Evolutionary conservation across 768 basidiomycete genomes (phyloP).

Genomic region (Phylloporus sp.): DNA sequence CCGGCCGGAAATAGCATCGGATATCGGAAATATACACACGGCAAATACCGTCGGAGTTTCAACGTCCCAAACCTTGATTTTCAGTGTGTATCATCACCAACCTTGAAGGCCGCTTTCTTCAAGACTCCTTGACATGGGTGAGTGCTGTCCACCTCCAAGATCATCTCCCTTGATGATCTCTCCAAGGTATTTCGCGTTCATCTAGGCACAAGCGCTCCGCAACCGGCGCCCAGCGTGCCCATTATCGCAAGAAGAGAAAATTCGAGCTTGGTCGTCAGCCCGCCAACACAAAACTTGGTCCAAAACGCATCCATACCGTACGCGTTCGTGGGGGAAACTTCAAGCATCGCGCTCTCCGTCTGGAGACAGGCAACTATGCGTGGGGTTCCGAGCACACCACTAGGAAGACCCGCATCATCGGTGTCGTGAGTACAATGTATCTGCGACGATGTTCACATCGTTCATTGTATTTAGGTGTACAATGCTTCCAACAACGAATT

Average conservation of each 20-base stretch:
- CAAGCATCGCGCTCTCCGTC: constrained; percentile 94
- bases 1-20: background rate
- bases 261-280: constrained; percentile 99
- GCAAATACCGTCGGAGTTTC: constrained; percentile 27
- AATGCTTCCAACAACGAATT: constrained; percentile 99
- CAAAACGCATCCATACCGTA: constrained; percentile 93
- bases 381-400: constrained; percentile 96
- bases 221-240: constrained; percentile 86
- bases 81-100: constrained; percentile 50
- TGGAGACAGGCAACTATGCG: constrained; percentile 96
- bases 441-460: constrained; percentile 4
- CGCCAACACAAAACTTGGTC: constrained; percentile 93
- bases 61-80: constrained; percentile 36
- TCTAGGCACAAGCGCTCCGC: constrained; percentile 97
- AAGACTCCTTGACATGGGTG: constrained; percentile 76
- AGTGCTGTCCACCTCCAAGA: constrained; percentile 36
- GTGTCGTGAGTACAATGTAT: constrained; percentile 73
- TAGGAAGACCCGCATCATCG: constrained; percentile 92
- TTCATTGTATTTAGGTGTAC: constrained; percentile 63
- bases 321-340: constrained; percentile 93
- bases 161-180: constrained; percentile 9
- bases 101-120: constrained; percentile 44
- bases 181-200: constrained; percentile 89
- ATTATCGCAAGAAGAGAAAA: constrained; percentile 99
- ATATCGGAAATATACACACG: background rate